Evolutionary conservation across 2,329 filamentous ascomycete genomes (phyloP).

Genomic region (Phyllosticta citrichinensis): DNA sequence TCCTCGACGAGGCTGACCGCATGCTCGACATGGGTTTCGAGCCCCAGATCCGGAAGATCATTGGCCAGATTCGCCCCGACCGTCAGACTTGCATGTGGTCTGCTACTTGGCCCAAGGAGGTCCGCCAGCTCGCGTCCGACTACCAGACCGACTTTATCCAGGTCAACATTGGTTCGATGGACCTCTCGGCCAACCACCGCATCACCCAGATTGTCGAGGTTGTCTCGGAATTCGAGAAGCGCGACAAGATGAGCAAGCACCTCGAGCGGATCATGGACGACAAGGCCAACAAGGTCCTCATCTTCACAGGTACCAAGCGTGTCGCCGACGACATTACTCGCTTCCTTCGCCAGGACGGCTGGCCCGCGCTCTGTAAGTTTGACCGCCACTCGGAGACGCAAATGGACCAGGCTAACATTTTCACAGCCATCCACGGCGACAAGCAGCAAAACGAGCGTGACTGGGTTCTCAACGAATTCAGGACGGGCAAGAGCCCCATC

Average conservation of each 20-base stretch:
- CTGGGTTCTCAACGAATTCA: constrained; percentile 99
- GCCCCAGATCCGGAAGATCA: constrained; percentile 98
- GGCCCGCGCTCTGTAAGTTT: constrained; percentile 84
- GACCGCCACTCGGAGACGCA: background rate
- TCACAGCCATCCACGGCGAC: constrained; percentile 86
- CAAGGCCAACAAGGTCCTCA: constrained; percentile 87
- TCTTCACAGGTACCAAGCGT: constrained; percentile 81
- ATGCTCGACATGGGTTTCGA: constrained; percentile 99
- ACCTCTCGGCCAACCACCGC: constrained; percentile 91
- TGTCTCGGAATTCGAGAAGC: constrained; percentile 93
- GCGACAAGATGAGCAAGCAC: constrained; percentile 93
- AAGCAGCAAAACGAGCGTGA: constrained; percentile 99
- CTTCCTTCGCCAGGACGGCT: constrained; percentile 94
- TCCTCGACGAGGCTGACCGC: constrained; percentile 96
- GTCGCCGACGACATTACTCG: constrained; percentile 96
- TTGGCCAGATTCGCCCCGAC: constrained; percentile 92
- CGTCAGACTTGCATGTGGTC: constrained; percentile 99
- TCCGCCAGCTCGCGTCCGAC: constrained; percentile 80
- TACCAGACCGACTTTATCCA: constrained; percentile 96
- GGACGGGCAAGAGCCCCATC: constrained; percentile 97
- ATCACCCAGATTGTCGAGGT: constrained; percentile 98
- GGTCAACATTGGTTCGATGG: constrained; percentile 96
- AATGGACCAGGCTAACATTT: constrained; percentile 35
- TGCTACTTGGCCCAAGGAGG: constrained; percentile 98
- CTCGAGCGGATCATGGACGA: constrained; percentile 97